Base-by-base conservation (phyloP, 768 basidiomycete species). In the Trametes gibbosa region DNA sequence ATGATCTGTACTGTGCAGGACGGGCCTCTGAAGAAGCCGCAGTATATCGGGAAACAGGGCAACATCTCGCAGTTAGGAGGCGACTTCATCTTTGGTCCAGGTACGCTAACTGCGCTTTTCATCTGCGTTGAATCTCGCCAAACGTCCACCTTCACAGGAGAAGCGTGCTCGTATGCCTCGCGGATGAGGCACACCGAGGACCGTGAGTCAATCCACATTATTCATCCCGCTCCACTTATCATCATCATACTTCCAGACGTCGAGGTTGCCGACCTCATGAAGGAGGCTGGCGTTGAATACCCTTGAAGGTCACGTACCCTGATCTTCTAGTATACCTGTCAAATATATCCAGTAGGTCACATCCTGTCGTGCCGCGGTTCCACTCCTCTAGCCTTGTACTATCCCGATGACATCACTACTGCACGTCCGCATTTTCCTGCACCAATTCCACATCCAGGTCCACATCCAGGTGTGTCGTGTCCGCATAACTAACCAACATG, bases 131-230 rank as follows among this genome's bases (percentile, higher is more conserved):
- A 27, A 56, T 50, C 37, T 42, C 37, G 10, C 17, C 13, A 6
- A 32, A 43, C 24, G 17, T 21, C 14, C 16, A 7, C 46, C 14
- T 53, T 12, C 5, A 12, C 48, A 81, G 82, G 79, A 5, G 72
- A 74, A 40, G 52, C 68, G 24, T 86, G 84, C 63, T 66, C 71
- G 0, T 85, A 82, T 59, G 82, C 80, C 8, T 79, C 75, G 34
- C 74, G 83, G 7, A 86, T 87, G 86, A 74, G 77, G 58, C 78
- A 87, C 59, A 81, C 84, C 0, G 79, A 85, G 68, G 85, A 86
- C 68, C 85, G 76, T 77, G 53, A 58, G 63, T 42, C 5, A 0
- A 0, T 13, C 9, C 19, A 34, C 16, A 35, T 6, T 35, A 19
- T 1, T 21, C 1, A 7, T 23, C 0, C 4, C 2, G 10, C 16